These are phyloP conservation scores for Epichloe bromicola DNA, from an alignment of 2,329 filamentous ascomycete genomes.

Conservation along the genomic window DNA sequence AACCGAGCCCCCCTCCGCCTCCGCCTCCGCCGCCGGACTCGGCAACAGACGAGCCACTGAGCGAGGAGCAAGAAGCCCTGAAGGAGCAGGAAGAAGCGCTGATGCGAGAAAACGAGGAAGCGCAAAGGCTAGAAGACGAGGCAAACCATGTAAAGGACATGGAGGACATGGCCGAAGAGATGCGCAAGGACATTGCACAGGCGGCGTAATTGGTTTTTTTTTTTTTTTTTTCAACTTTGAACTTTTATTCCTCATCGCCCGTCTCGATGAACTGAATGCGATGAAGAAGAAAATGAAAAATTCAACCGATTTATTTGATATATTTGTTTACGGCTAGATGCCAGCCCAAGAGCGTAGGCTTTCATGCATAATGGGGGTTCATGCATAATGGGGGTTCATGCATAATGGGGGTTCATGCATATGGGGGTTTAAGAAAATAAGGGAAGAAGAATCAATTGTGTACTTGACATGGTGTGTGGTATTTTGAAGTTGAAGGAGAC, in stretches of 20 bases:
- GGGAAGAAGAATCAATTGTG: no score
- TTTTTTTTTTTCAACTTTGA: neutral
- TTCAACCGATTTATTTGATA: neutral
- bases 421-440: neutral
- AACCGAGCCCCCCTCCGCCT: slow-evolving; percentile 31
- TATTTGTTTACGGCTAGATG: neutral
- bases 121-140: slow-evolving; percentile 37
- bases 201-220: slow-evolving; percentile 3
- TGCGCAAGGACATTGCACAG: slow-evolving; percentile 12
- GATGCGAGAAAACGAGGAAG: slow-evolving; percentile 41
- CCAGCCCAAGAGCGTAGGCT: neutral
- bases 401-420: neutral
- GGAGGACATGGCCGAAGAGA: slow-evolving; percentile 13
- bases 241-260: neutral
- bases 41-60: slow-evolving; percentile 21
- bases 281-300: neutral
- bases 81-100: slow-evolving; percentile 38
- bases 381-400: neutral
- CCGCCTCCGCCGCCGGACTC: slow-evolving; percentile 32
- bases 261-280: neutral
- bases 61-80: slow-evolving; percentile 26
- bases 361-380: neutral
- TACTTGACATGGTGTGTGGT: no score
- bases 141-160: slow-evolving; percentile 19
- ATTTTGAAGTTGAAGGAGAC: no score